These are phyloP conservation scores for Iodosphaeria phyllophila DNA, from an alignment of 2,329 filamentous ascomycete species.

Conservation along the genomic window DNA sequence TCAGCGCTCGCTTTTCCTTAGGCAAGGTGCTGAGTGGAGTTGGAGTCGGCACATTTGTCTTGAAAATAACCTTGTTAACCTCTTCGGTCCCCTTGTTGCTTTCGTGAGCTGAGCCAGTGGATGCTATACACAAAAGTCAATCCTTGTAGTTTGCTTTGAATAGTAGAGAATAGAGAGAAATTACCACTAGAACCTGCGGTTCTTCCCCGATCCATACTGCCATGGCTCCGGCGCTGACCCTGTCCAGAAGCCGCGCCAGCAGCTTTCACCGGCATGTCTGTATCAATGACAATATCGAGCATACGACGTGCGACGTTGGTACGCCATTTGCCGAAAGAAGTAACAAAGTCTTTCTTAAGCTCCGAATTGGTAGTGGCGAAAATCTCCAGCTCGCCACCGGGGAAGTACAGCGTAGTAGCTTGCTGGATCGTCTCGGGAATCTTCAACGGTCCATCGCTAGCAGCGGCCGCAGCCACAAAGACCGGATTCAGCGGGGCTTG, in stretches of 20 bases:
- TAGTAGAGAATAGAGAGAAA: constrained; percentile 8
- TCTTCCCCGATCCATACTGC: constrained; percentile 15
- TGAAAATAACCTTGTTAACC: constrained; percentile 25
- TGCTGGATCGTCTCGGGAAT: constrained; percentile 14
- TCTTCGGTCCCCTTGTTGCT: constrained; percentile 18
- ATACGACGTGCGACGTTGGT: constrained; percentile 49
- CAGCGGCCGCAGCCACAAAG: constrained; percentile 1
- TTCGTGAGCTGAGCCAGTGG: not conserved
- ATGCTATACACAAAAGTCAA: constrained; percentile 1
- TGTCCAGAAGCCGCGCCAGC: constrained; percentile 6
- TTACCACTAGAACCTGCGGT: constrained; percentile 15
- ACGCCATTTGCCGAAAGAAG: constrained; percentile 69
- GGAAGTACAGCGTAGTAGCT: constrained; percentile 10
- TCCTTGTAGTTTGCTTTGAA: constrained; percentile 5
- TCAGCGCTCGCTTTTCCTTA: constrained; percentile 41
- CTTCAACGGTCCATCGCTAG: constrained; percentile 5
- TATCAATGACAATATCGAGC: constrained; percentile 42
- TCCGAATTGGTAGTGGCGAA: constrained; percentile 27
- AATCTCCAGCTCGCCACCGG: constrained; percentile 18
- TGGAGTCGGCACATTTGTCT: constrained; percentile 37
- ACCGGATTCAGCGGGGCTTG: constrained; percentile 12
- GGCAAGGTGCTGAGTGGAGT: constrained; percentile 41
- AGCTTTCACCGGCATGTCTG: constrained; percentile 14
- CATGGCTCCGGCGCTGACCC: constrained; percentile 17
- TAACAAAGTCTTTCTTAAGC: constrained; percentile 49